These are phyloP conservation scores for Wickerhamomyces chambardii DNA, from an alignment of 805 yeast genomes.

Conservation along the genomic window DNA sequence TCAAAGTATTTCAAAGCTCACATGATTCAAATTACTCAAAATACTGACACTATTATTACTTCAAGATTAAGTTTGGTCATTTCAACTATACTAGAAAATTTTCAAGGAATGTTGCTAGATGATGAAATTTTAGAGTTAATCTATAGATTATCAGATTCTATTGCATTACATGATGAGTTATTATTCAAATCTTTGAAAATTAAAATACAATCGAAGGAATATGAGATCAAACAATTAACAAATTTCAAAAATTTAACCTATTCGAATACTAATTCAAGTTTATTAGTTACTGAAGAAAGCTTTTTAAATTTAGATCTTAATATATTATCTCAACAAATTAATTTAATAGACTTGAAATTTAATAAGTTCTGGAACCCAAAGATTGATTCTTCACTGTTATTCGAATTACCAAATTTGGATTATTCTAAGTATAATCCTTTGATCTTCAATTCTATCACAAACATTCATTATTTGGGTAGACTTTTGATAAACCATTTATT, in stretches of 20 bases:
- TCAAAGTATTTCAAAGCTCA: slow-evolving; percentile 13
- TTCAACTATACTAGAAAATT: slow-evolving; percentile 45
- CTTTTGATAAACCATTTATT: slow-evolving; percentile 64
- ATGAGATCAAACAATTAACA: slow-evolving; percentile 27
- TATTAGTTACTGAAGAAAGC: slow-evolving; percentile 24
- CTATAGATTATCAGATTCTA: slow-evolving; percentile 38
- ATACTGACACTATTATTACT: slow-evolving; percentile 30
- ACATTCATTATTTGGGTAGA: slow-evolving; percentile 74
- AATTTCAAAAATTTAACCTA: slow-evolving; percentile 13
- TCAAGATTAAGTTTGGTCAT: slow-evolving; percentile 46
- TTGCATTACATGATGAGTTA: slow-evolving; percentile 38
- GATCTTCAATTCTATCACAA: slow-evolving; percentile 55
- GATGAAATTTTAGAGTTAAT: slow-evolving; percentile 50
- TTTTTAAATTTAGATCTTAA: slow-evolving; percentile 49
- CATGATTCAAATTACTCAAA: slow-evolving; percentile 18
- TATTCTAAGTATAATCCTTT: slow-evolving; percentile 59
- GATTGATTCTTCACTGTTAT: slow-evolving; percentile 66
- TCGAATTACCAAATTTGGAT: slow-evolving; percentile 27
- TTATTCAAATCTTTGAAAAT: slow-evolving; percentile 44
- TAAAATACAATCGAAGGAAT: slow-evolving; percentile 42
- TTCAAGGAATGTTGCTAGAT: slow-evolving; percentile 64
- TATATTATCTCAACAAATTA: slow-evolving; percentile 54
- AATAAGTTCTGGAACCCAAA: slow-evolving; percentile 71
- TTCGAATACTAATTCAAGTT: slow-evolving; percentile 13
- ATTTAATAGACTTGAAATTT: slow-evolving; percentile 57